These are phyloP conservation scores for Suhomyces kilbournensis DNA, from an alignment of 805 yeast genomes.

Conservation along the genomic window DNA sequence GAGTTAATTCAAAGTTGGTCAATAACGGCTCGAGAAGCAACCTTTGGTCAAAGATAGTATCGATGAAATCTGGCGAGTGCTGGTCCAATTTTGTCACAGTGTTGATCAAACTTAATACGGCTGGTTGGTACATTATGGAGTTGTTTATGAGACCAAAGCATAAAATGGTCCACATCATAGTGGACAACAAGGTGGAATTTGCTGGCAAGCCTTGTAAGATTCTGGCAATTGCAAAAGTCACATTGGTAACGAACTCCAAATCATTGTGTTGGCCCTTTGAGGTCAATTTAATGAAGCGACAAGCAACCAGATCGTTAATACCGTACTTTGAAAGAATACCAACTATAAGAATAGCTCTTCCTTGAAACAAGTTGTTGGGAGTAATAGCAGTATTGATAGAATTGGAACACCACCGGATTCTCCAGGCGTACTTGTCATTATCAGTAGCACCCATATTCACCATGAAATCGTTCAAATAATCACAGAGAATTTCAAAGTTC, in stretches of 20 bases:
- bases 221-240: constrained; percentile 45
- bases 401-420: constrained; percentile 62
- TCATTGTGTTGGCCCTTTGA: constrained; percentile 18
- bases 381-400: constrained; percentile 62
- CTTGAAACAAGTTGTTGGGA: constrained; percentile 56
- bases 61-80: constrained; percentile 16
- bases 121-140: constrained; percentile 31
- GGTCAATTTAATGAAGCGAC: constrained; percentile 27
- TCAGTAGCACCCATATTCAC: constrained; percentile 45
- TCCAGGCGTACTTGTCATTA: constrained; percentile 50
- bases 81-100: constrained; percentile 23
- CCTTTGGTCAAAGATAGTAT: constrained; percentile 30
- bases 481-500: constrained; percentile 59
- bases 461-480: constrained; percentile 50
- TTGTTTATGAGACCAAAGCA: constrained; percentile 29
- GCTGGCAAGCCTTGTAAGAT: constrained; percentile 48
- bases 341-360: constrained; percentile 63
- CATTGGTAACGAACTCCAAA: constrained; percentile 34
- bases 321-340: constrained; percentile 68
- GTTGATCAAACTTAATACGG: constrained; percentile 28
- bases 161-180: constrained; percentile 48
- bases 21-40: constrained; percentile 41
- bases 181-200: constrained; percentile 44
- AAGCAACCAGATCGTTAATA: constrained; percentile 52
- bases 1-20: constrained; percentile 40